These are phyloP conservation scores for Perkinsus marinus DNA, from an alignment of 169 alveolate genomes.

Conservation along the genomic window DNA sequence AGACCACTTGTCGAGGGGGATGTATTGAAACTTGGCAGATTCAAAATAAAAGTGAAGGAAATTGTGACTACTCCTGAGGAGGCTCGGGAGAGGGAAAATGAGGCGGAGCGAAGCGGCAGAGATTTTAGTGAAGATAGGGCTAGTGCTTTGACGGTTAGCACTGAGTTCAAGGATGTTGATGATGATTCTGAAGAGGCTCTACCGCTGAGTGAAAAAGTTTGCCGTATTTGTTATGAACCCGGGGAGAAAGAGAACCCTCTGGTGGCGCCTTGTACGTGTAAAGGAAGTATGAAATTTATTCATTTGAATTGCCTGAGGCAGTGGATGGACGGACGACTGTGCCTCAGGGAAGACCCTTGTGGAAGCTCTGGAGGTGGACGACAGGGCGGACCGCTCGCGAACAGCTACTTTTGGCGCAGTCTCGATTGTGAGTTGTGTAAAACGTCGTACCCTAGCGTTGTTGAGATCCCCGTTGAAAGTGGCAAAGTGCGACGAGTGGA, in stretches of 20 bases:
- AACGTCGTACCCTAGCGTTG: constrained; percentile 50
- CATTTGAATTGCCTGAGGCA: constrained; percentile 77
- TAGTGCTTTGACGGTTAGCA: background rate
- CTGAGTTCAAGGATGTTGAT: background rate
- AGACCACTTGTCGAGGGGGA: constrained; percentile 35
- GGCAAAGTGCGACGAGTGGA: constrained; percentile 7
- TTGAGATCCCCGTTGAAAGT: constrained; percentile 2
- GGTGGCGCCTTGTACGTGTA: constrained; percentile 80
- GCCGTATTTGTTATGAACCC: constrained; percentile 67
- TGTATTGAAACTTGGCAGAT: constrained; percentile 36
- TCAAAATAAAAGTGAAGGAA: constrained; percentile 34
- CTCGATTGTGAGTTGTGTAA: constrained; percentile 74
- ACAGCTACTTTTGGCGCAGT: constrained; percentile 56
- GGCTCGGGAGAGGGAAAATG: constrained; percentile 11
- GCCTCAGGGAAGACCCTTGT: background rate
- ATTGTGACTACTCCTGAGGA: constrained; percentile 20
- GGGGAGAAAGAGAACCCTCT: constrained; percentile 63
- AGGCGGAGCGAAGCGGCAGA: background rate
- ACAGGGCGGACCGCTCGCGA: constrained; percentile 31
- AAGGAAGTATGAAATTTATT: constrained; percentile 79
- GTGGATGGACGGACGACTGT: constrained; percentile 68
- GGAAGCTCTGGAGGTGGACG: constrained; percentile 4
- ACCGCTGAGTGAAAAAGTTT: background rate
- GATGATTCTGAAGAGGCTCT: background rate
- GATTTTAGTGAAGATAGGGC: background rate